A percentile compares a stretch with the other conserved stretches of the same genome.
phyloP scores from a whole-genome alignment of 2,329 filamentous ascomycete species.

The Penicillium sp. region DNA sequence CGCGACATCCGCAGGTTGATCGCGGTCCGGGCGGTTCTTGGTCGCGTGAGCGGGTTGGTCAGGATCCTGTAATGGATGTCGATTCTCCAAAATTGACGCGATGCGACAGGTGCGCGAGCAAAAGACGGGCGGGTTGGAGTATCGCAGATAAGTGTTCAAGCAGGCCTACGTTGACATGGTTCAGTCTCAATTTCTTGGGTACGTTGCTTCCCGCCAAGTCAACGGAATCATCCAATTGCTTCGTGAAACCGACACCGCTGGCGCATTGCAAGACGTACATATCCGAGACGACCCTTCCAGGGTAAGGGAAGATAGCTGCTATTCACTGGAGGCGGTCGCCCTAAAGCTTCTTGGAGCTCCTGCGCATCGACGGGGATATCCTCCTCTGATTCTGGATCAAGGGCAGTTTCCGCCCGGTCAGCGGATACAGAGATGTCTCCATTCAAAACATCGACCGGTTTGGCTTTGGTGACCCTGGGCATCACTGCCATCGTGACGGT shows the following conservation, averaged over 20 bases:
- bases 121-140: conserved; percentile 77
- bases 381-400: conserved; percentile 52
- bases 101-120: conserved; percentile 88
- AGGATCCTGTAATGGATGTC: conserved; percentile 71
- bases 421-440: conserved; percentile 9
- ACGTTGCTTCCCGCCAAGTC: too few species aligned
- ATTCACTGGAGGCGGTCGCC: conserved; percentile 69
- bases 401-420: conserved; percentile 16
- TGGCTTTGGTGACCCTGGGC: conserved; percentile 2
- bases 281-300: conserved; percentile 84
- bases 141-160: conserved; percentile 83
- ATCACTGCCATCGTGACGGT: conserved; percentile 6
- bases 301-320: conserved; percentile 78
- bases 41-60: conserved; percentile 70
- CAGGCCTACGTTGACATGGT: conserved; percentile 57
- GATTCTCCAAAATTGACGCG: conserved; percentile 80
- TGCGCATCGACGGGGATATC: conserved; percentile 49
- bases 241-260: too few species aligned
- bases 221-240: too few species aligned
- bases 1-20: conserved; percentile 58
- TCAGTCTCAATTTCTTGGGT: not conserved
- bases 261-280: conserved; percentile 52
- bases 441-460: conserved; percentile 17
- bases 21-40: conserved; percentile 79
- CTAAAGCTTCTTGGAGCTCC: conserved; percentile 53